These are phyloP conservation scores for Gamsiella multidivaricata DNA, from an alignment of 192 early-diverging fungal species.

Conservation along the genomic window DNA sequence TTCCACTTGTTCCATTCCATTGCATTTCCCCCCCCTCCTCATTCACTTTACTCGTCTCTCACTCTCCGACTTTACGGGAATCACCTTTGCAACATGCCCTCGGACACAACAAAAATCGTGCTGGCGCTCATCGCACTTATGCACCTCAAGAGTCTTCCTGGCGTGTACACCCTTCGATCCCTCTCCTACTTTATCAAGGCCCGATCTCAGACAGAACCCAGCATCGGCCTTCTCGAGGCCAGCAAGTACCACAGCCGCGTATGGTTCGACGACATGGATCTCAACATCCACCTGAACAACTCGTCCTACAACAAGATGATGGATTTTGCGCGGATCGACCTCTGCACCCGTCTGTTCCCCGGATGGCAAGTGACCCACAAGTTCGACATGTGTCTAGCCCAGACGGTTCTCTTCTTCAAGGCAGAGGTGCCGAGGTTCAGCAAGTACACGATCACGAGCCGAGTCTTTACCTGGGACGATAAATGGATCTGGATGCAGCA, in stretches of 20 bases:
- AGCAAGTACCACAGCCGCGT: slow-evolving; percentile 55
- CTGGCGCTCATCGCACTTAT: slow-evolving; percentile 32
- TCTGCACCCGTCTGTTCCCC: slow-evolving; percentile 44
- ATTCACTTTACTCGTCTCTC: neutral
- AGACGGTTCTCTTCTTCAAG: slow-evolving; percentile 58
- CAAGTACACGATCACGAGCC: slow-evolving; percentile 58
- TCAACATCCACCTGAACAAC: slow-evolving; percentile 63
- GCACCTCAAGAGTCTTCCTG: slow-evolving; percentile 57
- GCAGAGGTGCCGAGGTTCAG: slow-evolving; percentile 60
- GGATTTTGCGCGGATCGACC: slow-evolving; percentile 59
- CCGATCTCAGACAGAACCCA: slow-evolving; percentile 19
- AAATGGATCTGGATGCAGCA: slow-evolving; percentile 65
- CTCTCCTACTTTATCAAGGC: slow-evolving; percentile 42
- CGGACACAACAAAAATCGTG: slow-evolving; percentile 26
- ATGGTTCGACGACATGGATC: slow-evolving; percentile 62
- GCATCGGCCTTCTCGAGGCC: slow-evolving; percentile 51
- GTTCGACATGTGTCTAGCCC: slow-evolving; percentile 47
- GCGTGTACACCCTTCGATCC: slow-evolving; percentile 59
- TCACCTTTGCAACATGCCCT: slow-evolving; percentile 17
- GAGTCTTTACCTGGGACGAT: slow-evolving; percentile 63
- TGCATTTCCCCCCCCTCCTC: neutral
- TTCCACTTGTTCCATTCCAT: neutral
- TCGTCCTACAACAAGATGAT: slow-evolving; percentile 65
- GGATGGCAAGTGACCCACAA: slow-evolving; percentile 36
- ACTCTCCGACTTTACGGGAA: neutral